These are phyloP conservation scores for Marsdenia floribunda DNA, from an alignment of 257 asterid species.

Conservation along the genomic window DNA sequence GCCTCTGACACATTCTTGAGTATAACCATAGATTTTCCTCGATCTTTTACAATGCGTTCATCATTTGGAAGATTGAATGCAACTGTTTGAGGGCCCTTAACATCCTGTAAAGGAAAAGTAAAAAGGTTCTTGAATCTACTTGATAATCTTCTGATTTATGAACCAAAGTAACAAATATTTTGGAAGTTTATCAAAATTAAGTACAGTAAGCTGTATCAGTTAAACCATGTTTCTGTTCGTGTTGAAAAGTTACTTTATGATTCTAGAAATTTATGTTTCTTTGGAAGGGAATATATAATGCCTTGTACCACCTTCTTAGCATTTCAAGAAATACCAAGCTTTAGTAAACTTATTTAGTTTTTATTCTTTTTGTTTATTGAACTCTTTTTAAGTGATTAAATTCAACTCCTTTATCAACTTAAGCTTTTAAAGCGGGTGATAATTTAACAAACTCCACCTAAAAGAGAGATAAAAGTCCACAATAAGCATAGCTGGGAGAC, in stretches of 20 bases:
- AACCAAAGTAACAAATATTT: background rate
- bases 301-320: background rate
- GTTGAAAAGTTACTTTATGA: background rate
- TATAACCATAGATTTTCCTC: slow-evolving; percentile 97
- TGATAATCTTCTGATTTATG: background rate
- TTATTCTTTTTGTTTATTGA: background rate
- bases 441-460: too few species aligned
- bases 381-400: too few species aligned
- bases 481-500: background rate
- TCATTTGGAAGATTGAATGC: slow-evolving; percentile 99
- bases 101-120: slow-evolving; percentile 49
- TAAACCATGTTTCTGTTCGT: background rate
- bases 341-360: background rate
- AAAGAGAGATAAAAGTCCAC: background rate
- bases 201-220: background rate
- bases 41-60: slow-evolving; percentile 82
- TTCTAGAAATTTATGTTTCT: background rate
- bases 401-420: too few species aligned
- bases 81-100: slow-evolving; percentile 96
- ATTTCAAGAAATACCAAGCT: background rate
- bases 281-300: background rate
- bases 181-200: background rate
- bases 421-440: too few species aligned
- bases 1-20: slow-evolving; percentile 98
- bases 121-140: background rate